These are phyloP conservation scores for Tricharina praecox DNA, from an alignment of 495 filamentous ascomycete species.

Conservation along the genomic window DNA sequence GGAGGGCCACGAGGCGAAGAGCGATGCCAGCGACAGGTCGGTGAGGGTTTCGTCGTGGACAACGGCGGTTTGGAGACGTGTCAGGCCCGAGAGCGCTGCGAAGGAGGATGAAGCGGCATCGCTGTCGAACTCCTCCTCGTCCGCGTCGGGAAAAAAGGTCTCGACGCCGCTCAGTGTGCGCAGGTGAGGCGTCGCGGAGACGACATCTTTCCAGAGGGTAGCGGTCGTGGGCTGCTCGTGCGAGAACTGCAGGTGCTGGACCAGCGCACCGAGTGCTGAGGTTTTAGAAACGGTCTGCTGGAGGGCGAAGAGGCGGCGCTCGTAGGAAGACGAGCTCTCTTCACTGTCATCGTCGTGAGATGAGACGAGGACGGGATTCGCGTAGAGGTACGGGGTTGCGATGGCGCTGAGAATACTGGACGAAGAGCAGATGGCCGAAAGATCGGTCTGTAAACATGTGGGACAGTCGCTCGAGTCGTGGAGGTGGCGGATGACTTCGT, in stretches of 20 bases:
- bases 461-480: constrained; percentile 2
- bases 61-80: neutral
- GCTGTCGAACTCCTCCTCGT: neutral
- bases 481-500: constrained; percentile 1
- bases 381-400: constrained; percentile 7
- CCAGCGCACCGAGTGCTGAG: neutral
- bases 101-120: neutral
- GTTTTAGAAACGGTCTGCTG: neutral
- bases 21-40: neutral
- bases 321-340: constrained; percentile 1
- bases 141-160: constrained; percentile 1
- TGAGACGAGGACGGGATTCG: neutral
- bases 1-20: neutral
- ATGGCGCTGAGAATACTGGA: neutral
- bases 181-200: neutral
- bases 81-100: neutral
- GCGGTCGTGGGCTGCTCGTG: neutral
- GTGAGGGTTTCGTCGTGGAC: constrained; percentile 3
- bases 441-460: constrained; percentile 2
- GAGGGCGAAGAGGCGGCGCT: neutral
- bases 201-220: neutral
- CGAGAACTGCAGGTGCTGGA: neutral
- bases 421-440: neutral
- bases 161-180: neutral
- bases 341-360: neutral